Base-by-base conservation (phyloP, 2,329 filamentous ascomycete genomes). In the Colletotrichum karsti region DNA sequence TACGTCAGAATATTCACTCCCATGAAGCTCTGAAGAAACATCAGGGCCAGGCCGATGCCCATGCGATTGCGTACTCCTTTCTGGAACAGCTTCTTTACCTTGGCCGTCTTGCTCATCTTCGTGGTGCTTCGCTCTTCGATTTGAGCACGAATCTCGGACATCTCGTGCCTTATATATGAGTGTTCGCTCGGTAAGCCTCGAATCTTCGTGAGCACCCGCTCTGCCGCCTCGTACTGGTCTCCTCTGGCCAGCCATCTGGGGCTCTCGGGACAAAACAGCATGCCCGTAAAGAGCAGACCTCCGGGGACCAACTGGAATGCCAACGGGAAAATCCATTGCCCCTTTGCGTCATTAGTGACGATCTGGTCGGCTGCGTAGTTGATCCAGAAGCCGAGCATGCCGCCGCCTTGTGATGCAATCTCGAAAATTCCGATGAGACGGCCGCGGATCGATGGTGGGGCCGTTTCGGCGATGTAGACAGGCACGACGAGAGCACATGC, bases 1-100 rank as follows among this genome's bases (percentile, higher is more conserved):
- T 90, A 90, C 4, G 86, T 87, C 56, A 91, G 89, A 30, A 90
- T 87, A 74, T 90, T 87, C 70, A 86, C 85, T 48, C 88, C 77
- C 0, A 75, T 77, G 50, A 78, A 74, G 33, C 74, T 75, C 70
- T 80, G 76, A 5, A 78, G 69, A 33, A 79, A 77, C 77, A 80
- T 79, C 85, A 89, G 85, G 81, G 88, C 71, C 85, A 81, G 35
- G 46, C 78, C 87, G 79, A 90, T 69, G 77, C 85, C 41, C 81
- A 83, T 15, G 76, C 85, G 8, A 84, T 87, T 78, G 26, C 78
- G 73, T 12, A 78, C 74, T 3, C 79, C 76, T 73, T 76, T 76
- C n/a, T 76, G 72, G 67, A 80, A 77, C 4, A 79, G 72, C 73
- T 77, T 79, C 71, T 72, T 73, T 67, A 78, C 70, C 69, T 73